A percentile compares a stretch with the other conserved stretches of the same genome.
phyloP scores from a whole-genome alignment of 305 asterid genomes.

The Ajuga reptans region DNA sequence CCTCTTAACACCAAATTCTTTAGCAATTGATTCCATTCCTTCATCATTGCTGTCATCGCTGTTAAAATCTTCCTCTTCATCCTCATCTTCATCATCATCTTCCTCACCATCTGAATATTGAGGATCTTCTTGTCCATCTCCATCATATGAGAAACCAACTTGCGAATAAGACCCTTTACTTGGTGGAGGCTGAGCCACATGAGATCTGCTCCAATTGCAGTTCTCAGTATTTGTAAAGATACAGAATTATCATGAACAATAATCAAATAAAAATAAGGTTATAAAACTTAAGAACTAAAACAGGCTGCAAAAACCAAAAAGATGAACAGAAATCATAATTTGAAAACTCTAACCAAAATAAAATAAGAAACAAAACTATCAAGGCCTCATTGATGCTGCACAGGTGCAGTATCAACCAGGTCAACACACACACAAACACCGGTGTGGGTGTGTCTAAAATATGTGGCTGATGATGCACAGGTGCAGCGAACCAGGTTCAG shows the following conservation, averaged over 20 bases:
- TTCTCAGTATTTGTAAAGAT: slow-evolving; percentile 18
- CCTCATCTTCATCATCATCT: slow-evolving; percentile 78
- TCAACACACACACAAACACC: too few relatives aligned
- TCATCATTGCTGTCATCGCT: slow-evolving; percentile 94
- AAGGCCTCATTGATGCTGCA: too few relatives aligned
- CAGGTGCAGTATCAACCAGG: too few relatives aligned
- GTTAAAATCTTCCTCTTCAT: slow-evolving; percentile 82
- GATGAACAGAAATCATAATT: background rate
- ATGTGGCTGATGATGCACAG: too few relatives aligned
- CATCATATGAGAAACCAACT: slow-evolving; percentile 95
- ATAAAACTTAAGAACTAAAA: background rate
- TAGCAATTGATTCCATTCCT: slow-evolving; percentile 90
- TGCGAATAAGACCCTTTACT: slow-evolving; percentile 87
- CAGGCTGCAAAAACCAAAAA: background rate
- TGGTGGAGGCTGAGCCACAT: slow-evolving; percentile 49
- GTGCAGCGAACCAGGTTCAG: too few relatives aligned
- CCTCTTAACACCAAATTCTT: slow-evolving; percentile 89
- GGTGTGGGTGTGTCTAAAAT: too few relatives aligned
- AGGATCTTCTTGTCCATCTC: slow-evolving; percentile 55
- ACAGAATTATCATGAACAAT: background rate
- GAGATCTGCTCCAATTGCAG: slow-evolving; percentile 42
- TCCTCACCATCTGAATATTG: slow-evolving; percentile 72
- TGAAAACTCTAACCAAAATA: background rate
- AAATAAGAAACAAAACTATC: background rate
- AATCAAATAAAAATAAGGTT: background rate